Percentiles rank a stretch among this genome's conserved stretches.
Evolutionary conservation across 768 basidiomycete genomes (phyloP).

Genomic region (Suillus ampliporus): DNA sequence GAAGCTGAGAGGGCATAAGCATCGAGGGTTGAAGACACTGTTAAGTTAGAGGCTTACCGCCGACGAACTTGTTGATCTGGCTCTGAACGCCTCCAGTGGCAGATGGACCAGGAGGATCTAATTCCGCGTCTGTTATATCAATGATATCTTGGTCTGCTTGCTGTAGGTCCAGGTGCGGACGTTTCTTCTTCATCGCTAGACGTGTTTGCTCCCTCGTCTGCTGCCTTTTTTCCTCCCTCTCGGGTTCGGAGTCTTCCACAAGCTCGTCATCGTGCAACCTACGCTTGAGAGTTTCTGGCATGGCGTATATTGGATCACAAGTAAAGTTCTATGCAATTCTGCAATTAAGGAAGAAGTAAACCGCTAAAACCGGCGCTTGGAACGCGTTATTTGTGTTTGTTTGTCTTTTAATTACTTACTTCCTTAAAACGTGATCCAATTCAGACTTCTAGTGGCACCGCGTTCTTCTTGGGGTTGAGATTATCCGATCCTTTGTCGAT

Average conservation of each 20-base stretch:
- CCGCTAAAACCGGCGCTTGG: conserved; percentile 13
- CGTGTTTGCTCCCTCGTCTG: conserved; percentile 25
- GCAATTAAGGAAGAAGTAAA: not conserved
- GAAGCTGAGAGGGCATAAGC: not conserved
- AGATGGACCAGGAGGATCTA: not conserved
- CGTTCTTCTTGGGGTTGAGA: conserved; percentile 1
- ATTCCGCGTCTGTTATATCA: conserved; percentile 7
- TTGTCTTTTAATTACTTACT: conserved; percentile 21
- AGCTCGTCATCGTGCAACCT: conserved; percentile 39
- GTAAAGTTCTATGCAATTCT: not conserved
- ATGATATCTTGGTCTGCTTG: not conserved
- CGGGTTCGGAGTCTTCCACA: conserved; percentile 77
- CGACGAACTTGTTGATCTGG: not conserved
- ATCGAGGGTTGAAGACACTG: not conserved
- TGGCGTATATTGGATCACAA: not conserved
- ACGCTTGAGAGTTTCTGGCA: not conserved
- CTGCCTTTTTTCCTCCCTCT: conserved; percentile 51
- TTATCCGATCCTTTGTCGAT: conserved; percentile 15
- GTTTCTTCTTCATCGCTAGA: conserved; percentile 25
- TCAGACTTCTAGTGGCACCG: not conserved
- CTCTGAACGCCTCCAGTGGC: not conserved
- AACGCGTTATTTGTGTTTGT: conserved; percentile 55
- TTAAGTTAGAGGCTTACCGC: not conserved
- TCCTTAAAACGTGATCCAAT: conserved; percentile 14
- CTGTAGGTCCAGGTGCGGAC: not conserved